These are phyloP conservation scores for Daldinia decipiens DNA, from an alignment of 495 filamentous ascomycete genomes.

Conservation along the genomic window DNA sequence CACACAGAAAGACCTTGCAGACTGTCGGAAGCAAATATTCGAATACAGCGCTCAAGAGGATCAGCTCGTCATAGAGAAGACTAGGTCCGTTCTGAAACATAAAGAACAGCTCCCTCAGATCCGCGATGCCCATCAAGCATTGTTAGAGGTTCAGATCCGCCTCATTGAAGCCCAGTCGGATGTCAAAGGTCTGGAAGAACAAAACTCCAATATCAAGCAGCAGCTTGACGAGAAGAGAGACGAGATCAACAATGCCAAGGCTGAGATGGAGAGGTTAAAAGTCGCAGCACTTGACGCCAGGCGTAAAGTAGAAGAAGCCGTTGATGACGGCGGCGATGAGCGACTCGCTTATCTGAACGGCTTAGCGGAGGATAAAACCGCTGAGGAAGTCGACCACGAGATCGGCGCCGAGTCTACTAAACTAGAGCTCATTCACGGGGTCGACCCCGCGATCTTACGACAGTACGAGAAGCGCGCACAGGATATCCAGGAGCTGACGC, in stretches of 20 bases:
- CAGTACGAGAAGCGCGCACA: conserved; percentile 78
- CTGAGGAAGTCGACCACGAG: conserved; percentile 75
- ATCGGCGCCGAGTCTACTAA: conserved; percentile 78
- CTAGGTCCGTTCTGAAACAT: conserved; percentile 67
- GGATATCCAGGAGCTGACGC: conserved; percentile 57
- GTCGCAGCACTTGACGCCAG: conserved; percentile 43
- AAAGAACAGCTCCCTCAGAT: conserved; percentile 69
- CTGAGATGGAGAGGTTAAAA: conserved; percentile 45
- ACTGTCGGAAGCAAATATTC: conserved; percentile 48
- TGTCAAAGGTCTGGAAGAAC: conserved; percentile 67
- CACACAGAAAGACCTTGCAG: conserved; percentile 53
- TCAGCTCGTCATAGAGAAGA: conserved; percentile 68
- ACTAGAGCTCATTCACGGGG: conserved; percentile 81
- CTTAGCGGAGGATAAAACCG: conserved; percentile 53
- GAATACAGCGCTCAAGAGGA: conserved; percentile 61
- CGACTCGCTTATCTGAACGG: conserved; percentile 45
- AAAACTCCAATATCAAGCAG: conserved; percentile 67
- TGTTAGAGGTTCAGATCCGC: conserved; percentile 73
- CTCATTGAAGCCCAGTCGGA: conserved; percentile 85
- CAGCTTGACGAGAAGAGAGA: conserved; percentile 58
- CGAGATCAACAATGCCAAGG: conserved; percentile 26
- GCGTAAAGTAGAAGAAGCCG: conserved; percentile 49
- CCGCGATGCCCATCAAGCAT: conserved; percentile 66
- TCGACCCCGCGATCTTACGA: conserved; percentile 77
- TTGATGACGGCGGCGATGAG: conserved; percentile 50